A percentile compares a stretch with the other conserved stretches of the same genome.
These are phyloP conservation scores for Fusarium tupiense DNA, from an alignment of 2,329 filamentous ascomycete species.

Conservation along the genomic window DNA sequence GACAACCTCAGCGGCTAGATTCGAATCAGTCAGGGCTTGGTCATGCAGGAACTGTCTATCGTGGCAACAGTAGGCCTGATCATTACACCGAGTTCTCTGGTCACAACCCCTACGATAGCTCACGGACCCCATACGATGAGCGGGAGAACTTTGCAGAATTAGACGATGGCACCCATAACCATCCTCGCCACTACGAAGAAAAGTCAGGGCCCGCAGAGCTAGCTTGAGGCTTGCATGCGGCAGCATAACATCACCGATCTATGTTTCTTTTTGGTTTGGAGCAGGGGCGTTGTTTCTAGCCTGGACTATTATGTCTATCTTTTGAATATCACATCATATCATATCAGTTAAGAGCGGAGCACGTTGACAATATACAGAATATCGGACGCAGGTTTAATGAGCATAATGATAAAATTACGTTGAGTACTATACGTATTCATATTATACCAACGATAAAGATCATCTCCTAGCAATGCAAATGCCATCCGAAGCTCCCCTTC, in stretches of 20 bases:
- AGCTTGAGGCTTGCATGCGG: background rate
- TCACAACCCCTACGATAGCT: conserved; percentile 26
- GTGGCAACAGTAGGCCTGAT: conserved; percentile 28
- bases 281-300: conserved; percentile 8
- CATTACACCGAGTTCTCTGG: conserved; percentile 36
- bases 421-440: conserved; percentile 37
- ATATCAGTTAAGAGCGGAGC: conserved; percentile 1
- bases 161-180: conserved; percentile 14
- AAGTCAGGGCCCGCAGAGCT: conserved; percentile 14
- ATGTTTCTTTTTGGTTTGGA: conserved; percentile 8
- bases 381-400: background rate
- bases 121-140: conserved; percentile 8
- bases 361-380: conserved; percentile 7
- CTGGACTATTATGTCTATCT: background rate
- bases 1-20: background rate
- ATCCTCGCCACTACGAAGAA: conserved; percentile 7
- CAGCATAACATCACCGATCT: background rate
- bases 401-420: conserved; percentile 34
- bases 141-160: conserved; percentile 15
- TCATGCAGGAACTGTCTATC: conserved; percentile 35
- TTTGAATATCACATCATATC: background rate
- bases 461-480: conserved; percentile 37
- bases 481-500: conserved; percentile 20
- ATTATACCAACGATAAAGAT: conserved; percentile 37
- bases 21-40: conserved; percentile 15